Evolutionary conservation across 495 filamentous ascomycete genomes (phyloP).

Genomic region (Hapsidospora chrysogenum): DNA sequence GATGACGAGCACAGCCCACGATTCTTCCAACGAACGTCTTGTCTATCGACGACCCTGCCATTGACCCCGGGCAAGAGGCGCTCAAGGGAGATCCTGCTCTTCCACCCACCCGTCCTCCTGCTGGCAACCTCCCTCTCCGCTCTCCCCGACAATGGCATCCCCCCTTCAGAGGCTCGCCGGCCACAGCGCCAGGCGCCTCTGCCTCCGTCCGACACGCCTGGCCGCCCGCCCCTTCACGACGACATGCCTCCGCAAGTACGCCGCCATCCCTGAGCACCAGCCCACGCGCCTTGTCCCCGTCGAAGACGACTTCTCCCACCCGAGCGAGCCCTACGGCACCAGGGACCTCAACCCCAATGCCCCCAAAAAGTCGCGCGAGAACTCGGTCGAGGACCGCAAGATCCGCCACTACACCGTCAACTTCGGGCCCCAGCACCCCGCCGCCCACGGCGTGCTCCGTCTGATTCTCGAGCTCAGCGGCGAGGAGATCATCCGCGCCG

Average conservation of each 20-base stretch:
- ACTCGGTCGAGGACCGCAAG: constrained; percentile 51
- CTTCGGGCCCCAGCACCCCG: constrained; percentile 97
- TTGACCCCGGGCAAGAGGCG: constrained; percentile 3
- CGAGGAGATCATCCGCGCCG: constrained; percentile 90
- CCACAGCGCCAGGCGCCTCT: constrained; percentile 37
- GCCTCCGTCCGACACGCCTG: constrained; percentile 16
- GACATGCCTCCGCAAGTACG: constrained; percentile 44
- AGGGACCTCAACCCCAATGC: constrained; percentile 19
- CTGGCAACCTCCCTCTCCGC: constrained; percentile 3
- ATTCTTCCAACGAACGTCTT: no score
- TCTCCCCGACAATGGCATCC: constrained; percentile 21
- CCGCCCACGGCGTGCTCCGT: constrained; percentile 94
- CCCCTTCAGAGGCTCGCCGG: constrained; percentile 33
- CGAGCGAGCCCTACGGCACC: constrained; percentile 26
- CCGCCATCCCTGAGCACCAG: constrained; percentile 37
- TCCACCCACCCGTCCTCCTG: no score
- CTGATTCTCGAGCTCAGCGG: constrained; percentile 96
- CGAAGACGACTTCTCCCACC: constrained; percentile 43
- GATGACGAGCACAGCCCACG: not conserved
- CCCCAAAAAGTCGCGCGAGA: constrained; percentile 31
- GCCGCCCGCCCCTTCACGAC: constrained; percentile 49
- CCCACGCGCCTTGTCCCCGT: constrained; percentile 51
- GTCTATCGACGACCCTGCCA: not conserved
- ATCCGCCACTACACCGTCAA: constrained; percentile 99
- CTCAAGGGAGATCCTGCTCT: not conserved